Evolutionary conservation across 768 basidiomycete genomes (phyloP), one percentile per base, ranked within the genome.

Genomic region (Suillus variegatus): DNA sequence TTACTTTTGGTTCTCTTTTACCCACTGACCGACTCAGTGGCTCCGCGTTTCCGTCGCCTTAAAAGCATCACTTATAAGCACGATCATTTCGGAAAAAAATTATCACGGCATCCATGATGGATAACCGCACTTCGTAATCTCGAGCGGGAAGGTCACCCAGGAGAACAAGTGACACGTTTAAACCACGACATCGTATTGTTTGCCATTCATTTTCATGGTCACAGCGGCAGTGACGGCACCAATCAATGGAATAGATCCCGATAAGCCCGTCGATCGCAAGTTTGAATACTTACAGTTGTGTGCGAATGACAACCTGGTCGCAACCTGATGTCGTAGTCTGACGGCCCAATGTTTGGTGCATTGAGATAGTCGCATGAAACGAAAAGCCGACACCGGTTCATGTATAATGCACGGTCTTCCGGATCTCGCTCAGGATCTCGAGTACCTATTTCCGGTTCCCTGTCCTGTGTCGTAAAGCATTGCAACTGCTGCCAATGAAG

Each of bases 31-130:
- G n/a, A 6, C n/a, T 57, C 2, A 8, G 2, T 38, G 55, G 20
- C 36, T 20, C 36, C 22, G 35, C 8, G 14, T 56, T 32, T 38
- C 14, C 41, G 58, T 35, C 54, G 20, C 54, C 32, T 55, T 54
- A 54, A 54, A 32, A 32, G 28, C 52, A 54, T 54, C 10, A 12
- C 25, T 28, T 54, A n/a, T 36, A 28, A 51, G 54, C 67, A 68
- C 72, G 75, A 71, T 77, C 73, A 76, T 68, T 51, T 76, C 75
- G 74, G 76, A 66, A 60, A 56, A 58, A 56, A 58, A 51, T 52
- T 4, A 9, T 4, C 2, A 13, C 43, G 73, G 75, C 72, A 44
- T 4, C 58, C 49, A 66, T 64, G 10, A 71, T 44, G 66, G 67
- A 68, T 74, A 49, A 25, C 76, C 67, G 57, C 40, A 36, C 55